phyloP scores from a whole-genome alignment of 768 basidiomycete genomes.

The Obba rivulosa region DNA sequence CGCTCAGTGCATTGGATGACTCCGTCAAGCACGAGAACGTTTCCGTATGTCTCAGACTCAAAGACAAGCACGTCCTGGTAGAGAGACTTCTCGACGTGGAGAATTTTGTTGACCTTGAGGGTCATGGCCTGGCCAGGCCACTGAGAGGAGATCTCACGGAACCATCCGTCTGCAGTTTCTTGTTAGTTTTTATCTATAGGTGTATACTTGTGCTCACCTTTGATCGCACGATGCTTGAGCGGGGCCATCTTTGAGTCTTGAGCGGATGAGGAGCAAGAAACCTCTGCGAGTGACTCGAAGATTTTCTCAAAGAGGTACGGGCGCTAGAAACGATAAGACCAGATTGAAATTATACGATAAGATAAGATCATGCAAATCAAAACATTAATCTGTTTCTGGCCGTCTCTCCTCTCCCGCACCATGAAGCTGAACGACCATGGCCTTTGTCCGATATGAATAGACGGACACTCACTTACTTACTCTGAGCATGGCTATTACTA shows the following conservation, averaged over 20 bases:
- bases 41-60: conserved; percentile 94
- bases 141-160: conserved; percentile 89
- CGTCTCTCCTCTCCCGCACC: no score
- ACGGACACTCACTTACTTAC: no score
- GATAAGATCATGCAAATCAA: no score
- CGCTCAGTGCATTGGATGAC: conserved; percentile 97
- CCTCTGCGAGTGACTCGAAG: no score
- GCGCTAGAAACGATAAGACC: no score
- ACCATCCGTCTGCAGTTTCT: conserved; percentile 75
- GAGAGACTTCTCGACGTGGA: conserved; percentile 88
- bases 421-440: no score
- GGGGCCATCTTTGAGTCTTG: conserved; percentile 24
- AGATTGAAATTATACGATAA: no score
- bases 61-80: conserved; percentile 99
- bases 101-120: conserved; percentile 89
- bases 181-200: neutral
- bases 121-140: conserved; percentile 99
- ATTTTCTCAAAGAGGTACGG: no score
- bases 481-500: no score
- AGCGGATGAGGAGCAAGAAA: no score
- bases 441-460: no score
- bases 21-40: conserved; percentile 92
- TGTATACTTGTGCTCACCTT: conserved; percentile 11
- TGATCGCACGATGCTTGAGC: conserved; percentile 34
- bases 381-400: no score